phyloP scores from a whole-genome alignment of 192 early-diverging fungal species.

The Coemansia sp. region DNA sequence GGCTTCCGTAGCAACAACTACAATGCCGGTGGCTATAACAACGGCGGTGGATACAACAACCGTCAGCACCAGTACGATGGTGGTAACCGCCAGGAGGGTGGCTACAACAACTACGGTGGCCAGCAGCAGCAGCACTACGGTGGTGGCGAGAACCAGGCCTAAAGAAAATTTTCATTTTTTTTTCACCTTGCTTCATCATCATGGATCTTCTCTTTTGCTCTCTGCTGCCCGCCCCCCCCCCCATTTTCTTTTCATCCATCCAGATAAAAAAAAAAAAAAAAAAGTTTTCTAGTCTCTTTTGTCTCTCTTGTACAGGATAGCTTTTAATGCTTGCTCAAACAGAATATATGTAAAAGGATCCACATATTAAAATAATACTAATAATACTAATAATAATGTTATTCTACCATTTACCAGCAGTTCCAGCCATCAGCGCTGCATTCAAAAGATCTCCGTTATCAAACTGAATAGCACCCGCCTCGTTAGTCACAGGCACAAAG shows the following conservation, averaged over 20 bases:
- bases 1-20: slow-evolving; percentile 39
- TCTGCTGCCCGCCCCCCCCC: too few relatives aligned
- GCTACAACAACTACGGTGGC: slow-evolving; percentile 15
- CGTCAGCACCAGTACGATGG: slow-evolving; percentile 18
- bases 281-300: background rate
- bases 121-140: slow-evolving; percentile 15
- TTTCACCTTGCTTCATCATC: background rate
- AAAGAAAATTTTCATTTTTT: slow-evolving; percentile 6
- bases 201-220: slow-evolving; percentile 5
- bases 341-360: background rate
- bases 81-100: slow-evolving; percentile 1
- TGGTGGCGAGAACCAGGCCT: slow-evolving; percentile 26
- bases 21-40: slow-evolving; percentile 30
- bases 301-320: slow-evolving; percentile 1
- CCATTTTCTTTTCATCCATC: background rate
- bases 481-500: slow-evolving; percentile 47
- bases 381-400: background rate
- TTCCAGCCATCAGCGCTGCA: slow-evolving; percentile 22
- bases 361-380: background rate
- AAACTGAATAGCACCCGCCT: slow-evolving; percentile 48
- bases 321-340: background rate
- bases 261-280: background rate
- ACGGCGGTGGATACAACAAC: slow-evolving; percentile 7
- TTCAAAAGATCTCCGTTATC: slow-evolving; percentile 45
- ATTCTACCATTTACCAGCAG: background rate